Conservation (phyloP, 164 flowering plant species). For the Houttuynia cordata region DNA sequence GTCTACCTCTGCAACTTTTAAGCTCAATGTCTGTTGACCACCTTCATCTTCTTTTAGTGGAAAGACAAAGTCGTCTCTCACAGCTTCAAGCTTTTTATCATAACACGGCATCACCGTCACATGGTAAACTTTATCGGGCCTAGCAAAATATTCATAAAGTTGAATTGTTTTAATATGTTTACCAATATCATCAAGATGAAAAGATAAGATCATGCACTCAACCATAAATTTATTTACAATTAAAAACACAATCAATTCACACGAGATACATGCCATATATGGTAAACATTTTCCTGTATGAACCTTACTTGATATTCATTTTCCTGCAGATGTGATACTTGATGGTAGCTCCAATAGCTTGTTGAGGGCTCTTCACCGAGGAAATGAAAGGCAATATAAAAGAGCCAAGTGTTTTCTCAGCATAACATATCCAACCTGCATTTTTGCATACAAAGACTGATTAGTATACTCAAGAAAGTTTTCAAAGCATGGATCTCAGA, state of each 20-base stretch:
- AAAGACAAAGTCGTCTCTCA: slow-evolving; percentile 83
- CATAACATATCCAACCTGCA: slow-evolving; percentile 98
- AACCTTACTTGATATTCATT: slow-evolving; percentile 50
- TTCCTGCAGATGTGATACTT: slow-evolving; percentile 56
- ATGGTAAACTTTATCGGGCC: slow-evolving; percentile 85
- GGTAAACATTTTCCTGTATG: background rate
- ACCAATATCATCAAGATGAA: too few species aligned
- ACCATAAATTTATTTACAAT: too few species aligned
- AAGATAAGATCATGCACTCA: too few species aligned
- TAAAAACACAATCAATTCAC: too few species aligned
- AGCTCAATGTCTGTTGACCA: slow-evolving; percentile 12
- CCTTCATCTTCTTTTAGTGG: slow-evolving; percentile 30
- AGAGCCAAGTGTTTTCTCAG: slow-evolving; percentile 91
- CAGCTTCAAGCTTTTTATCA: slow-evolving; percentile 98
- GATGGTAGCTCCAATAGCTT: slow-evolving; percentile 71
- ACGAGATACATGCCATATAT: too few species aligned
- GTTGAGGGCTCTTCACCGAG: slow-evolving; percentile 95
- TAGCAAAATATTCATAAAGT: slow-evolving; percentile 4
- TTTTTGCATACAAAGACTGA: too few species aligned
- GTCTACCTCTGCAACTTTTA: slow-evolving; percentile 64
- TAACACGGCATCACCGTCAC: slow-evolving; percentile 98
- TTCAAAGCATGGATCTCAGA: too few species aligned
- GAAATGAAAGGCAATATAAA: slow-evolving; percentile 79
- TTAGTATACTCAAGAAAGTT: too few species aligned
- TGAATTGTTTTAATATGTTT: too few species aligned